Percentiles rank a stretch among this genome's conserved stretches.
Conservation (phyloP, 169 alveolate species). For the Eimeria necatrix region DNA sequence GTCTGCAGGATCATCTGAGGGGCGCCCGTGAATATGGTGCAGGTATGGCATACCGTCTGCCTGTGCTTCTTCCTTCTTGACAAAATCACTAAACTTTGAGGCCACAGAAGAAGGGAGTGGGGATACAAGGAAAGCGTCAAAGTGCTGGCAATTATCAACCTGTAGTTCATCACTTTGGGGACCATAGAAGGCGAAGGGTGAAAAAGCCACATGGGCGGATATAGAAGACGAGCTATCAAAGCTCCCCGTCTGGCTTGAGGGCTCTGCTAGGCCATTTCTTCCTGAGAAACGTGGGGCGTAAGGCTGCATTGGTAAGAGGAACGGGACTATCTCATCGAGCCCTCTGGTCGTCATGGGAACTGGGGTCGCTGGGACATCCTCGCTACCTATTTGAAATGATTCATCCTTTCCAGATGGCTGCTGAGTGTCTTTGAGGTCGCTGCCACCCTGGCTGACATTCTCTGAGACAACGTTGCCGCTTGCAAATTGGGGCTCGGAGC, state of each 20-base stretch:
- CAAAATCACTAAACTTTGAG: conserved; percentile 45
- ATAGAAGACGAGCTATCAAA: background rate
- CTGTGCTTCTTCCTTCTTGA: conserved; percentile 24
- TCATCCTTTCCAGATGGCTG: background rate
- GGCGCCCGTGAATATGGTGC: conserved; percentile 77
- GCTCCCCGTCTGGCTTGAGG: background rate
- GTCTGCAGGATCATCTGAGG: conserved; percentile 53
- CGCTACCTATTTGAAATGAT: background rate
- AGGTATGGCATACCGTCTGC: conserved; percentile 56
- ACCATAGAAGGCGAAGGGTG: conserved; percentile 61
- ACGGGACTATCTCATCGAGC: conserved; percentile 57
- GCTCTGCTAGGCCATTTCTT: background rate
- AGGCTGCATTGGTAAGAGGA: conserved; percentile 42
- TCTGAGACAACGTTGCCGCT: background rate
- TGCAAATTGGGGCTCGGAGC: background rate
- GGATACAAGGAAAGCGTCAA: conserved; percentile 75
- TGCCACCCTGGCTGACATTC: background rate
- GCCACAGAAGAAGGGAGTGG: conserved; percentile 68
- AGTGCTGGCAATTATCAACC: conserved; percentile 56
- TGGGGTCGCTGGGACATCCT: background rate
- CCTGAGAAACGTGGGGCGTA: conserved; percentile 34
- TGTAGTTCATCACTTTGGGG: conserved; percentile 47
- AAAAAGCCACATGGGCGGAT: background rate
- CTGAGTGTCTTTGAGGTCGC: background rate
- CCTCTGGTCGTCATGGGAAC: background rate